Base-by-base conservation (phyloP, 2,329 filamentous ascomycete genomes). In the Emericellopsis atlantica region DNA sequence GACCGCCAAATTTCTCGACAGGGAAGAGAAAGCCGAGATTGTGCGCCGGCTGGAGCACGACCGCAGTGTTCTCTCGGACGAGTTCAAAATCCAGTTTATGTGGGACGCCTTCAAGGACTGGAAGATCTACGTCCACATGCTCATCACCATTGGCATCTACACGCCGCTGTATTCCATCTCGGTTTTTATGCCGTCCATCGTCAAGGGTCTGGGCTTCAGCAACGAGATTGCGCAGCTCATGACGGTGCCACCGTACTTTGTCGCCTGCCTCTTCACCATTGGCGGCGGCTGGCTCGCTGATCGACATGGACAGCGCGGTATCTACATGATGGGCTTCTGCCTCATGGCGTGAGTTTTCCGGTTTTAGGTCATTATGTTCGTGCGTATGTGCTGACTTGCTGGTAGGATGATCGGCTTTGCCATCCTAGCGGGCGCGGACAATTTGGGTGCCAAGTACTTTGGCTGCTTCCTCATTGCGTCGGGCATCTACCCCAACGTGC, bases 81-180 rank as follows among this genome's bases (percentile, higher is more conserved):
- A 71, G 11, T 70, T 81, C 46, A 63, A 78, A 29, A 56, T 72
- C 44, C 69, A 69, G 48, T 80, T 69, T 37, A 55, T 72, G 39
- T 61, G 57, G 50, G 61, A 74, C 37, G 78, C 80, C 14, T 51
- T 83, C 40, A 65, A 66, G 46, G 76, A 79, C 57, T 45, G 44
- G 44, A 67, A 68, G 56, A 66, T 68, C 37, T 69, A 63, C 51
- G 57, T 70, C 8, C 64, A 82, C 45, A 72, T 82, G 50, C 43
- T 72, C 41, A 76, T 74, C 59, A 81, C 79, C 57, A 76, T 81
- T 45, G 70, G 79, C 40, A 74, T 63, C 43, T 61, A 59, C 47
- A 60, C 56, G 4, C 59, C 59, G 5, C 54, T 62, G 15, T 63
- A 62, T 49, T 60, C 57, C 45, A 56, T 61, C 49, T 56, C 52